These are phyloP conservation scores for Phytophthora constricta DNA, from an alignment of 352 stramenopile species.

Conservation along the genomic window DNA sequence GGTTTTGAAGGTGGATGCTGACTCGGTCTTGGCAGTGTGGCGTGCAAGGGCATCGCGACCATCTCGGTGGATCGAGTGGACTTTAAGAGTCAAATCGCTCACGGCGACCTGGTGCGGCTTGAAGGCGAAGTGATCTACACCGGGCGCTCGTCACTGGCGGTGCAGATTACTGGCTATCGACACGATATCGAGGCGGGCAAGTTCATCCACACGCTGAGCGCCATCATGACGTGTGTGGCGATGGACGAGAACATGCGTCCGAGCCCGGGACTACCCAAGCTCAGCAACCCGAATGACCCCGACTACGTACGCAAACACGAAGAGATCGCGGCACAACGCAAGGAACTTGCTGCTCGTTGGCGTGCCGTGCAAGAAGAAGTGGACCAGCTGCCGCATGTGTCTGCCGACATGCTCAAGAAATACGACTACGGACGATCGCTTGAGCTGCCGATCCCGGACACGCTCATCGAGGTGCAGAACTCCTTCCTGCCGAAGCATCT, in stretches of 20 bases:
- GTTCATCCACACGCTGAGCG: constrained; percentile 72
- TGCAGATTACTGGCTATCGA: constrained; percentile 72
- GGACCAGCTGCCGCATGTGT: constrained; percentile 64
- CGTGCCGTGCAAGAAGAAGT: constrained; percentile 71
- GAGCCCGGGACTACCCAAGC: constrained; percentile 53
- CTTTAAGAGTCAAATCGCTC: constrained; percentile 66
- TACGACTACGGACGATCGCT: constrained; percentile 43
- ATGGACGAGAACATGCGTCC: constrained; percentile 71
- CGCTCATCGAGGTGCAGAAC: constrained; percentile 77
- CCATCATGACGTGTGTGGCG: constrained; percentile 77
- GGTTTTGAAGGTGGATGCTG: neutral
- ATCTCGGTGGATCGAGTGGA: constrained; percentile 76
- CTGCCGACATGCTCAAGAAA: constrained; percentile 68
- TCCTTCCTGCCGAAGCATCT: constrained; percentile 77
- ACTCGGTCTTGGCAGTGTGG: constrained; percentile 35
- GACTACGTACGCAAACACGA: constrained; percentile 60
- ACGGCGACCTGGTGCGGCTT: constrained; percentile 68
- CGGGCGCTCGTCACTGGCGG: constrained; percentile 59
- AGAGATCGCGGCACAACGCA: constrained; percentile 64
- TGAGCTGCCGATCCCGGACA: constrained; percentile 63
- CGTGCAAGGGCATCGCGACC: constrained; percentile 64
- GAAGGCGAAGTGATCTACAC: constrained; percentile 72
- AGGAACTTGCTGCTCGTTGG: constrained; percentile 67
- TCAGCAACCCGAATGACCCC: constrained; percentile 46
- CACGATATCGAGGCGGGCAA: constrained; percentile 71